Evolutionary conservation across 768 basidiomycete genomes (phyloP), one percentile per base, ranked within the genome.

Genomic region (Tulasnella sp.): DNA sequence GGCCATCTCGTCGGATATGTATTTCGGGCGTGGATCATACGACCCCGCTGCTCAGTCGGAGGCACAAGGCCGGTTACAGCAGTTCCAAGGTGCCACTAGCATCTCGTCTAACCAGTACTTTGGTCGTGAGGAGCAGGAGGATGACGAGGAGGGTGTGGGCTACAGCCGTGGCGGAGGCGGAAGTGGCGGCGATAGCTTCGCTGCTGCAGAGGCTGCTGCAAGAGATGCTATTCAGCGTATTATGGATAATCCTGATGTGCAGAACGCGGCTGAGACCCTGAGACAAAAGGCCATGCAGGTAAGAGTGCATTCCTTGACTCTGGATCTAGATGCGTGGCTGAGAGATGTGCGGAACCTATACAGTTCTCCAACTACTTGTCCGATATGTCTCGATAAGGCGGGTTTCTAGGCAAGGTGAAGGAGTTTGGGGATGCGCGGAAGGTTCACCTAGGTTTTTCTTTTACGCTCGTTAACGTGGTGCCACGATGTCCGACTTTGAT

Each of bases 71-170:
- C 91, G 97, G 2, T 87, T 98, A 58, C 90, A 92, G 82, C 87
- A 89, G 56, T 99, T 99, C 91, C 90, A 92, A 83, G 97, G 97
- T 16, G 95, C 97, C 19, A 94, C 93, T 0, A 91, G 95, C 42
- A 98, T 99, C 83, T 97, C 96, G 0, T 97, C 96, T 21, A 97
- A 91, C 84, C 94, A 96, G 82, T 99, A 99, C 90, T 99, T 98
- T 85, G 98, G 97, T 2, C 89, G 96, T 21, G 91, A 93, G 4
- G 96, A 97, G 77, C 86, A 86, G 36, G 87, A 87, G 12, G 86
- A 86, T 27, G 92, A 94, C 6, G 90, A 90, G 12, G 82, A 85
- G 74, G 82, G 84, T 24, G 85, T 84, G 68, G 86, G 80, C 44
- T 81, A 78, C 42, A 46, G 81, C 24, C 71, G 80, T 27, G 85